Percentiles rank a stretch among this genome's conserved stretches.
These are phyloP conservation scores for Dentiscutata heterogama DNA, from an alignment of 371 early-diverging fungal genomes.

Conservation along the genomic window DNA sequence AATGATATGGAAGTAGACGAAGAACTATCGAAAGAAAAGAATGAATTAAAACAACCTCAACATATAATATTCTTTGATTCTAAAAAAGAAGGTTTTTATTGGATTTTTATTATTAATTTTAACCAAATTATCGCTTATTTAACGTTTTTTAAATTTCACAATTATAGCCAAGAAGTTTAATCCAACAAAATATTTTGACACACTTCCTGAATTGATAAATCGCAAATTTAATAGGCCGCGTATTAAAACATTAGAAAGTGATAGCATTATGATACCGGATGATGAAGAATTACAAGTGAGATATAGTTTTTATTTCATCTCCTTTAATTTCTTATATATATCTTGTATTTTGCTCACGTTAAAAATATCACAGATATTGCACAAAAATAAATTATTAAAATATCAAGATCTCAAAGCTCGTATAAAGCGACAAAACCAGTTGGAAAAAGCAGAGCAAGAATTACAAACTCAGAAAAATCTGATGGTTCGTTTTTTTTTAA, in stretches of 20 bases:
- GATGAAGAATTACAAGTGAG: slow-evolving; percentile 38
- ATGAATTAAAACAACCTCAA: slow-evolving; percentile 59
- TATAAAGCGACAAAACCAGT: slow-evolving; percentile 80
- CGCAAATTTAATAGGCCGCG: slow-evolving; percentile 85
- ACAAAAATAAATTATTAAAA: slow-evolving; percentile 63
- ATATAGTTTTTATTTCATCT: neutral
- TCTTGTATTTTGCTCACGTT: too few species aligned
- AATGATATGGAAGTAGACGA: slow-evolving; percentile 59
- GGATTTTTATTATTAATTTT: neutral
- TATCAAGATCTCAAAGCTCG: slow-evolving; percentile 81
- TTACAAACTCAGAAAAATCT: slow-evolving; percentile 81
- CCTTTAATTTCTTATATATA: neutral
- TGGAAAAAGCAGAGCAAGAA: slow-evolving; percentile 79
- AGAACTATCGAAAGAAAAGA: slow-evolving; percentile 55
- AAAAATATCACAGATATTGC: slow-evolving; percentile 52
- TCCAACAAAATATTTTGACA: slow-evolving; percentile 82
- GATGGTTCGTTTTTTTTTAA: slow-evolving; percentile 59
- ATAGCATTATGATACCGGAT: slow-evolving; percentile 55
- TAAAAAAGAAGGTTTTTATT: slow-evolving; percentile 69
- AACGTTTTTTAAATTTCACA: neutral
- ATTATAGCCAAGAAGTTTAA: slow-evolving; percentile 69
- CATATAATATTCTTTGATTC: slow-evolving; percentile 94
- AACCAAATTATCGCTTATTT: neutral
- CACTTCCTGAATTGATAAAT: slow-evolving; percentile 83
- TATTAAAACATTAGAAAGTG: slow-evolving; percentile 63